These are phyloP conservation scores for Talaromyces nanjingensis DNA, from an alignment of 495 filamentous ascomycete species.

Conservation along the genomic window DNA sequence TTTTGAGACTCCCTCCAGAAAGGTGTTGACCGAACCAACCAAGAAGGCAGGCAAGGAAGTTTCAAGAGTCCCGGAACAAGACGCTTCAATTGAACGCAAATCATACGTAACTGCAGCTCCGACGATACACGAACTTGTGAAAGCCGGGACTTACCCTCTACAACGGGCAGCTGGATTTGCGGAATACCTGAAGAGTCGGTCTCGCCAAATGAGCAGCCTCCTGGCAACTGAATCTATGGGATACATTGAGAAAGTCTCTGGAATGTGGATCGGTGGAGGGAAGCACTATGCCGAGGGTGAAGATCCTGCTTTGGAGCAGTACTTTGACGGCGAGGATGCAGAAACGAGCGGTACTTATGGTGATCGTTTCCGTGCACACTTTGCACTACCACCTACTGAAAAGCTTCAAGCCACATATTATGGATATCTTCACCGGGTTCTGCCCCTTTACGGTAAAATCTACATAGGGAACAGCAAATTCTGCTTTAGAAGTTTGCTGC, in stretches of 20 bases:
- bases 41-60: conserved; percentile 12
- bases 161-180: conserved; percentile 83
- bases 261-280: conserved; percentile 90
- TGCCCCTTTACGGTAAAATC: conserved; percentile 94
- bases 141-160: conserved; percentile 70
- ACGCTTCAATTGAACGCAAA: conserved; percentile 17
- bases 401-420: conserved; percentile 88
- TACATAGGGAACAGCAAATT: conserved; percentile 88
- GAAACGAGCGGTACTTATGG: conserved; percentile 55
- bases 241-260: conserved; percentile 94
- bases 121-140: conserved; percentile 63
- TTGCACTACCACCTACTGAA: conserved; percentile 77
- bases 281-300: conserved; percentile 79
- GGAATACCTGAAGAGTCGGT: conserved; percentile 69
- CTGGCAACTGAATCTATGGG: conserved; percentile 93
- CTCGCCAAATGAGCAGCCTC: conserved; percentile 75
- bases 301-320: conserved; percentile 52
- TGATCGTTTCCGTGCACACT: conserved; percentile 81
- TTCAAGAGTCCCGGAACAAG: conserved; percentile 17
- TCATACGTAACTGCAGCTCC: conserved; percentile 37
- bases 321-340: conserved; percentile 55
- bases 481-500: conserved; percentile 88
- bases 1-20: conserved; percentile 22
- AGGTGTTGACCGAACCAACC: conserved; percentile 12
- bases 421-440: conserved; percentile 75